phyloP scores from a whole-genome alignment of 176 grass and related monocot species.

The Rhynchospora breviuscula region DNA sequence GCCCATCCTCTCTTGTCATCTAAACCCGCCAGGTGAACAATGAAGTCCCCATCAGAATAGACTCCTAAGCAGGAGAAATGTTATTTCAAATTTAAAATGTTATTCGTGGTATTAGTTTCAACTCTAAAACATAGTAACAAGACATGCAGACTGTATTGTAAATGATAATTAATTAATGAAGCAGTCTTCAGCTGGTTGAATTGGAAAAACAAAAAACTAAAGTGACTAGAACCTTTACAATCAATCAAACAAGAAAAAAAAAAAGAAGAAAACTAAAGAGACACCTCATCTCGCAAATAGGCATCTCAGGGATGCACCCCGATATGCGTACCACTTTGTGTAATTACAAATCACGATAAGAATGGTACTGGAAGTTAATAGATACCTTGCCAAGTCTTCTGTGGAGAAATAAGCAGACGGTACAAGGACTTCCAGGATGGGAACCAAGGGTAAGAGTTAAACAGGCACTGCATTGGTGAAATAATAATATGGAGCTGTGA shows the following conservation, averaged over 20 bases:
- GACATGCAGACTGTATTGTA: neutral
- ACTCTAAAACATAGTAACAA: neutral
- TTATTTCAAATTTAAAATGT: neutral
- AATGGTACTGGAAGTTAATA: neutral
- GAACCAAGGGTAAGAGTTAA: constrained; percentile 88
- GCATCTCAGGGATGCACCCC: neutral
- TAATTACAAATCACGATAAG: neutral
- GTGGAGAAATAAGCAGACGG: constrained; percentile 42
- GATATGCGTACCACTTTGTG: neutral
- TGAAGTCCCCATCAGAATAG: constrained; percentile 89
- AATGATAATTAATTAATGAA: neutral
- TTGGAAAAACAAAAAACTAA: neutral
- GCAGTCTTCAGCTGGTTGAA: neutral
- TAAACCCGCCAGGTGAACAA: constrained; percentile 81
- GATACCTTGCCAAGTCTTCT: constrained; percentile 70
- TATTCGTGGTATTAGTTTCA: neutral
- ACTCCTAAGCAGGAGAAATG: constrained; percentile 31
- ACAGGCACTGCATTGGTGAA: constrained; percentile 77
- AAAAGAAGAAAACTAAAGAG: neutral
- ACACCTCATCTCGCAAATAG: neutral
- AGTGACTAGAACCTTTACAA: neutral
- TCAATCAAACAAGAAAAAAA: neutral
- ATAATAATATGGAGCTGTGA: constrained; percentile 38
- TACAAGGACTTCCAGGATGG: constrained; percentile 45
- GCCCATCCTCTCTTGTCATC: constrained; percentile 76